Conservation (phyloP, 139 green algal species). For the Haematococcus sp. region DNA sequence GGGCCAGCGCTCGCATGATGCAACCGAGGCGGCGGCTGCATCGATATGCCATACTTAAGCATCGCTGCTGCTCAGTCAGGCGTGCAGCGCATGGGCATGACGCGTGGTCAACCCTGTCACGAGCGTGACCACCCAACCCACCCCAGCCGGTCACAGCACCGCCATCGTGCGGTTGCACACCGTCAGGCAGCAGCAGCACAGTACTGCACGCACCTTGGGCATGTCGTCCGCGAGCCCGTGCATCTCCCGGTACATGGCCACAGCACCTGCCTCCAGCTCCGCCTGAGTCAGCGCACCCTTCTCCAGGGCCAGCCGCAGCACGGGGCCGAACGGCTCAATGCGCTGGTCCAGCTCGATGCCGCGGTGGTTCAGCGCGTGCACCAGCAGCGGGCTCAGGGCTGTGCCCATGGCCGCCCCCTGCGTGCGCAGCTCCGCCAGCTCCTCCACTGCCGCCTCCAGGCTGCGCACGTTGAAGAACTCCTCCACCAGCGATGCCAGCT, state of each 20-base stretch:
- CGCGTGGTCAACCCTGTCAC: neutral
- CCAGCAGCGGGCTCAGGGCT: neutral
- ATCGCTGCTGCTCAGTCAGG: neutral
- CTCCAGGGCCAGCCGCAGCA: neutral
- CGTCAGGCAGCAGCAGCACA: no score
- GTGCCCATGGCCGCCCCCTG: neutral
- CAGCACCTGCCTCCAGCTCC: neutral
- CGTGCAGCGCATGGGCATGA: neutral
- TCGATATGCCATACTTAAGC: neutral
- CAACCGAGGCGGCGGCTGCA: neutral
- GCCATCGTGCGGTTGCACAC: no score
- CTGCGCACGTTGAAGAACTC: neutral
- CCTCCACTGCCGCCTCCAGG: neutral
- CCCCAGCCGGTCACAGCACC: neutral
- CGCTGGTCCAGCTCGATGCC: slow-evolving; percentile 2
- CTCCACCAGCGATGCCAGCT: neutral
- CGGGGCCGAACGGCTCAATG: neutral
- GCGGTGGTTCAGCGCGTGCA: neutral
- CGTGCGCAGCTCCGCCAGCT: neutral
- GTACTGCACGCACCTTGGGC: neutral
- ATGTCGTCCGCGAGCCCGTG: neutral
- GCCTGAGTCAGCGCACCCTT: neutral
- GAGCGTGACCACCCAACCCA: neutral
- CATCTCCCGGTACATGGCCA: neutral
- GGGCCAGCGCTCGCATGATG: neutral